Percentiles rank a stretch among this genome's conserved stretches.
phyloP scores from a whole-genome alignment of 1,139 yeast species.

The Diutina rugosa region DNA sequence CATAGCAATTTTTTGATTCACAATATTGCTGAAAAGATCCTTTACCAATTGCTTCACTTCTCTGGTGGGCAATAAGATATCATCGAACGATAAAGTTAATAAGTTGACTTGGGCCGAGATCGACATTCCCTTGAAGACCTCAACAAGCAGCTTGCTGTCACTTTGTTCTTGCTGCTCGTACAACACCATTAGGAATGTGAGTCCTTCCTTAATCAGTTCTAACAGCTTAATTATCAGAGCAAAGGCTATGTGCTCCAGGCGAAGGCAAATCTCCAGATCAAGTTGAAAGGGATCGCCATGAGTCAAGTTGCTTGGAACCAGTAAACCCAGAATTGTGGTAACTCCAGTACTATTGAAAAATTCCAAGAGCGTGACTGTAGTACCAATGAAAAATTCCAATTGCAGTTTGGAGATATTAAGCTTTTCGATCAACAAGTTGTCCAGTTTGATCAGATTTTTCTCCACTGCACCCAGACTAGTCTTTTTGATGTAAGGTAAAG shows the following conservation, averaged over 20 bases:
- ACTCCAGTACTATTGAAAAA: constrained; percentile 7
- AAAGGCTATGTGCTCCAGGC: constrained; percentile 88
- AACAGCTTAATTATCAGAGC: constrained; percentile 66
- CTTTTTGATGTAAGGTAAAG: constrained; percentile 31
- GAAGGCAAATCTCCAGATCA: constrained; percentile 57
- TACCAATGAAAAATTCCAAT: constrained; percentile 9
- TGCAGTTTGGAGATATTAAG: constrained; percentile 6
- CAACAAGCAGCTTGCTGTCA: constrained; percentile 34
- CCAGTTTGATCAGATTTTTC: constrained; percentile 30
- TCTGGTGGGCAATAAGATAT: constrained; percentile 50
- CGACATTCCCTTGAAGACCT: constrained; percentile 59
- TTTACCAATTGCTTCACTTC: constrained; percentile 61
- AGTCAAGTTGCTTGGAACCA: constrained; percentile 34
- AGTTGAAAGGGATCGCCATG: constrained; percentile 27
- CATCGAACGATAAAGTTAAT: constrained; percentile 55
- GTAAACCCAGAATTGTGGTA: constrained; percentile 51
- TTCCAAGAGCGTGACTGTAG: constrained; percentile 8
- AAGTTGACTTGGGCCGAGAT: constrained; percentile 56
- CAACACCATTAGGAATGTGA: constrained; percentile 74
- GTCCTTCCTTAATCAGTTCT: constrained; percentile 74
- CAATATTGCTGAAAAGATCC: constrained; percentile 78
- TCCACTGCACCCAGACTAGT: constrained; percentile 21
- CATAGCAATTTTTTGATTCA: constrained; percentile 73
- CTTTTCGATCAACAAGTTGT: constrained; percentile 19
- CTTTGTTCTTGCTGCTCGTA: constrained; percentile 54